These are phyloP conservation scores for Diplodia sapinea DNA, from an alignment of 2,329 filamentous ascomycete genomes.

Conservation along the genomic window DNA sequence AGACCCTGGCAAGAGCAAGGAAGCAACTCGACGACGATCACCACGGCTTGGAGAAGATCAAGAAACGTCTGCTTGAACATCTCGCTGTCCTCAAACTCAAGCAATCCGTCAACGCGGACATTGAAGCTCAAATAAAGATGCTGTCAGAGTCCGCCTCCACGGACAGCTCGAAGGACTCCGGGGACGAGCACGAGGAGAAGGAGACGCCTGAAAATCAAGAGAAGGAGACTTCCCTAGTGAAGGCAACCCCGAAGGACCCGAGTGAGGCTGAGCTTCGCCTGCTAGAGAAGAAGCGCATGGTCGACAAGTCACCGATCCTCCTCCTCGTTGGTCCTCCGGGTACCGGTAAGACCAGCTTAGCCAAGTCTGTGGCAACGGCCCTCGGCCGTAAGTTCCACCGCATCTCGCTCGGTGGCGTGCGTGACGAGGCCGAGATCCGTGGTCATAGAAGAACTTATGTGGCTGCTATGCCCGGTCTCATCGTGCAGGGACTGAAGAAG, in stretches of 20 bases:
- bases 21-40: slow-evolving; percentile 95
- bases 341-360: slow-evolving; percentile 93
- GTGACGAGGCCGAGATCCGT: slow-evolving; percentile 95
- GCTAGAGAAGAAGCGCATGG: slow-evolving; percentile 80
- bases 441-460: slow-evolving; percentile 96
- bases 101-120: slow-evolving; percentile 82
- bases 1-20: slow-evolving; percentile 78
- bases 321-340: slow-evolving; percentile 92
- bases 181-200: slow-evolving; percentile 43
- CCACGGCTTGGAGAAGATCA: slow-evolving; percentile 95
- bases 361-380: slow-evolving; percentile 89
- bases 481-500: slow-evolving; percentile 93
- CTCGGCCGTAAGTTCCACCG: slow-evolving; percentile 95
- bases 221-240: slow-evolving; percentile 29
- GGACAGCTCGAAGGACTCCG: slow-evolving; percentile 3
- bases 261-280: slow-evolving; percentile 72
- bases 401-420: slow-evolving; percentile 92
- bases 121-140: slow-evolving; percentile 76
- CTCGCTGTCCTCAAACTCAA: slow-evolving; percentile 95
- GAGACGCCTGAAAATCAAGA: slow-evolving; percentile 60
- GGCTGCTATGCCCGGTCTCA: slow-evolving; percentile 95
- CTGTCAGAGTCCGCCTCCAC: slow-evolving; percentile 53
- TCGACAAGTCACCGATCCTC: slow-evolving; percentile 95
- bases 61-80: slow-evolving; percentile 94
- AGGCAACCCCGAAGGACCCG: slow-evolving; percentile 39